phyloP scores from a whole-genome alignment of 495 filamentous ascomycete species.

The Apodospora peruviana region DNA sequence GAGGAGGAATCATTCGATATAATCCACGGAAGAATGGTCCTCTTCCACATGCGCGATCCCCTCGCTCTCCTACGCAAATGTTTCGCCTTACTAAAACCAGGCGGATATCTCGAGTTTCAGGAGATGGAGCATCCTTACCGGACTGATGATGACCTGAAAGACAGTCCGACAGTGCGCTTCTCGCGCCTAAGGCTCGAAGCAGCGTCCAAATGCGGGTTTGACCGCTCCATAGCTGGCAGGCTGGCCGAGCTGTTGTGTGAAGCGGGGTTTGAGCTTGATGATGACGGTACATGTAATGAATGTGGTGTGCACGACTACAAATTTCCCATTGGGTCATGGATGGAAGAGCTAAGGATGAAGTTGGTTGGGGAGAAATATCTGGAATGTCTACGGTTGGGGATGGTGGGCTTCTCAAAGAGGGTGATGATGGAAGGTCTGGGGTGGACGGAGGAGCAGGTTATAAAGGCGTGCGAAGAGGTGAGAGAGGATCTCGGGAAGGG shows the following conservation, averaged over 20 bases:
- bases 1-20: conserved; percentile 55
- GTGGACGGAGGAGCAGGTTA: conserved; percentile 11
- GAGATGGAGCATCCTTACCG: conserved; percentile 20
- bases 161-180: conserved; percentile 2
- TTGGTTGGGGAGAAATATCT: conserved; percentile 4
- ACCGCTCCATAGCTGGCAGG: conserved; percentile 30
- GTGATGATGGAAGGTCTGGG: conserved; percentile 13
- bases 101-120: conserved; percentile 27
- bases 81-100: conserved; percentile 29
- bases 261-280: conserved; percentile 52
- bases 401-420: conserved; percentile 3
- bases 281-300: too few species aligned
- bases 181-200: conserved; percentile 18
- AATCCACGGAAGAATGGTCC: conserved; percentile 54
- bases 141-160: conserved; percentile 20
- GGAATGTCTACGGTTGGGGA: conserved; percentile 6
- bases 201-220: conserved; percentile 12
- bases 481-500: conserved; percentile 1
- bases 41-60: conserved; percentile 53
- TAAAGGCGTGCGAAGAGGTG: conserved; percentile 1
- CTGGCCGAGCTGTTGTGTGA: conserved; percentile 50
- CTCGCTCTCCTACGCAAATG: conserved; percentile 29
- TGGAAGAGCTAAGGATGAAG: conserved; percentile 27
- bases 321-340: conserved; percentile 41
- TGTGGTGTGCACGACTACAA: conserved; percentile 24